Evolutionary conservation across 306 rosid genomes (phyloP).

Genomic region (Pyrus betulifolia): DNA sequence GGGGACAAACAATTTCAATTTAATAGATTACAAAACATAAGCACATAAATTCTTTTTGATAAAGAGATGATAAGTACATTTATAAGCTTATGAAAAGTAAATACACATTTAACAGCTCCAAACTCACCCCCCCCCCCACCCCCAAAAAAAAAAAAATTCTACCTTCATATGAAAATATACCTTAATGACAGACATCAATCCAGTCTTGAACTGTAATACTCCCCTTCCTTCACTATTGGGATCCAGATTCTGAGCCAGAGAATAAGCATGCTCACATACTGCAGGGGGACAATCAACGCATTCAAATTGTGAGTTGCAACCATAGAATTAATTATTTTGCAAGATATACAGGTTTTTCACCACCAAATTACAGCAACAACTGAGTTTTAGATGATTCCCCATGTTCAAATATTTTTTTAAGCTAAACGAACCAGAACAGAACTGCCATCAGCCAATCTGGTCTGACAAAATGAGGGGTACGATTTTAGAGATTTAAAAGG

Average conservation of each 20-base stretch:
- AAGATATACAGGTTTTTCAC: neutral
- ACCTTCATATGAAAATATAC: conserved; percentile 26
- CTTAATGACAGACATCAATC: conserved; percentile 95
- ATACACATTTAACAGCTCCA: neutral
- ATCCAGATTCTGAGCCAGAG: conserved; percentile 79
- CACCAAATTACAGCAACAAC: neutral
- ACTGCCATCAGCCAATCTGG: neutral
- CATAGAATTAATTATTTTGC: neutral
- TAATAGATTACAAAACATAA: too few relatives aligned
- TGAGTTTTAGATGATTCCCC: neutral
- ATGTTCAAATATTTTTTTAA: neutral
- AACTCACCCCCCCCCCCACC: neutral
- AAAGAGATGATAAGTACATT: neutral
- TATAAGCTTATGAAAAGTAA: neutral
- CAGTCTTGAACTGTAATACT: conserved; percentile 94
- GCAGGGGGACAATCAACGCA: conserved; percentile 17
- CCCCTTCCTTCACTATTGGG: conserved; percentile 98
- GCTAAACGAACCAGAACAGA: neutral
- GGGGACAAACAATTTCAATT: neutral
- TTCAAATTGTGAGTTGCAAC: neutral
- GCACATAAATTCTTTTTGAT: too few relatives aligned
- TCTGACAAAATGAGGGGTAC: neutral
- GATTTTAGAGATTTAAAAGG: neutral
- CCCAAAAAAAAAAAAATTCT: too few relatives aligned
- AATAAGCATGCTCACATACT: conserved; percentile 98